Evolutionary conservation across 2,329 filamentous ascomycete species (phyloP).

Genomic region (Hymenoscyphus infarciens): DNA sequence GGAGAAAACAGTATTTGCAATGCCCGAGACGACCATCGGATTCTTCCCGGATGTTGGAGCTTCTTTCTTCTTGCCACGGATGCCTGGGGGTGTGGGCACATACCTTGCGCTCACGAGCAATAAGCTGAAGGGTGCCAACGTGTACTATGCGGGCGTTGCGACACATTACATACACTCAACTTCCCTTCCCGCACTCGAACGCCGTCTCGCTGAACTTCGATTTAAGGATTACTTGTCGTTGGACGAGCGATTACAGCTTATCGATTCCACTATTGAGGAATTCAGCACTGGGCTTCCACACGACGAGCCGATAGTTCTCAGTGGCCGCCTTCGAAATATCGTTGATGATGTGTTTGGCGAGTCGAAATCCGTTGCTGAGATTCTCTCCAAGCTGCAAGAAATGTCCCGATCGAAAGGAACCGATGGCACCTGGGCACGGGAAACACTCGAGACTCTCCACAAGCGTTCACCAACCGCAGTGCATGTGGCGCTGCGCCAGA

Average conservation of each 20-base stretch:
- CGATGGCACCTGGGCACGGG: conserved; percentile 65
- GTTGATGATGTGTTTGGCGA: conserved; percentile 82
- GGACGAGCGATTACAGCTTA: conserved; percentile 61
- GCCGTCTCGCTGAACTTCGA: conserved; percentile 80
- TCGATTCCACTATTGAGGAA: conserved; percentile 88
- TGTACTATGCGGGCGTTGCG: conserved; percentile 86
- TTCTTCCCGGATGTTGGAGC: conserved; percentile 98
- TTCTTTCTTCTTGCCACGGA: conserved; percentile 88
- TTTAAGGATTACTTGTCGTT: conserved; percentile 75
- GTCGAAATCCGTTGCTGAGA: conserved; percentile 58
- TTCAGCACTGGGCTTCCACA: conserved; percentile 82
- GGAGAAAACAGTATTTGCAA: conserved; percentile 91
- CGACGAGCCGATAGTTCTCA: conserved; percentile 63
- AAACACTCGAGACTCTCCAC: conserved; percentile 71
- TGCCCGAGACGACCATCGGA: conserved; percentile 97
- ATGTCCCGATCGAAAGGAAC: neutral
- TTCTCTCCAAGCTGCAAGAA: conserved; percentile 53
- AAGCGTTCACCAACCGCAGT: conserved; percentile 82
- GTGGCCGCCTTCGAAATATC: conserved; percentile 67
- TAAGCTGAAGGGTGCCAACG: conserved; percentile 75
- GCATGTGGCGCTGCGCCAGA: conserved; percentile 78
- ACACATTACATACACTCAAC: conserved; percentile 96
- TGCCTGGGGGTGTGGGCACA: conserved; percentile 82
- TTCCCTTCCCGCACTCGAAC: conserved; percentile 74
- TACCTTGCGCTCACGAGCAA: conserved; percentile 93